Percentiles rank a stretch among this genome's conserved stretches.
phyloP scores from a whole-genome alignment of 352 stramenopile genomes.

The Elongisporangium anandrum region DNA sequence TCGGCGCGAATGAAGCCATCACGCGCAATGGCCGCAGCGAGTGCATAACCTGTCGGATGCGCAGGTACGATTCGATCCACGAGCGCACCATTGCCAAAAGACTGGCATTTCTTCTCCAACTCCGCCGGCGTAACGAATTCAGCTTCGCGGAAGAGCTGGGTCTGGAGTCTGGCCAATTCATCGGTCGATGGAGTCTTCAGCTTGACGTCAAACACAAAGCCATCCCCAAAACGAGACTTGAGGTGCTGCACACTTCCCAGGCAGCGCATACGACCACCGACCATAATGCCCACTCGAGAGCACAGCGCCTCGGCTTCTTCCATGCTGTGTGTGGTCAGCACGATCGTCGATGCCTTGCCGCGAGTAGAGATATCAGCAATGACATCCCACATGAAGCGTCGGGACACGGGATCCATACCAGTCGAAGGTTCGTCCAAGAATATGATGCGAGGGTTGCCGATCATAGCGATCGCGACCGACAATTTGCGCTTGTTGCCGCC shows the following conservation, averaged over 20 bases:
- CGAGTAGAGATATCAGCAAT: conserved; percentile 66
- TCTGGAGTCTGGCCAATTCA: conserved; percentile 17
- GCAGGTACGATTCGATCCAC: conserved; percentile 23
- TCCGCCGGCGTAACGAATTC: conserved; percentile 14
- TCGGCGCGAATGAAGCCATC: conserved; percentile 27
- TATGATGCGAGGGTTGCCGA: conserved; percentile 87
- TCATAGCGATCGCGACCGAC: conserved; percentile 90
- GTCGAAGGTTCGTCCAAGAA: conserved; percentile 88
- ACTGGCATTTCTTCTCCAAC: conserved; percentile 27
- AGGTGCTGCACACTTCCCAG: conserved; percentile 87
- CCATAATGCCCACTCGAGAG: conserved; percentile 91
- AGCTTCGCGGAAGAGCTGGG: conserved; percentile 9
- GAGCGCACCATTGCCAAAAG: conserved; percentile 35
- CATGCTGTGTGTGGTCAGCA: conserved; percentile 93
- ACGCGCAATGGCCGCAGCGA: conserved; percentile 36
- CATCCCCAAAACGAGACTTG: conserved; percentile 92
- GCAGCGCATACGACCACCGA: conserved; percentile 49
- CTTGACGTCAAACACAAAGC: conserved; percentile 83
- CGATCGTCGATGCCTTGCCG: conserved; percentile 58
- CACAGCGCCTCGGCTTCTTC: conserved; percentile 90
- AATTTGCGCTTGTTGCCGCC: conserved; percentile 93
- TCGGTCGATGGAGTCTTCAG: conserved; percentile 16
- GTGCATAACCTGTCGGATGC: conserved; percentile 54
- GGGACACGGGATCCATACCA: conserved; percentile 91
- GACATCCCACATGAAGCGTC: conserved; percentile 90